A percentile compares a stretch with the other conserved stretches of the same genome.
Conservation (phyloP, 192 early-diverging fungal genomes). For the Entophlyctis luteolus region DNA sequence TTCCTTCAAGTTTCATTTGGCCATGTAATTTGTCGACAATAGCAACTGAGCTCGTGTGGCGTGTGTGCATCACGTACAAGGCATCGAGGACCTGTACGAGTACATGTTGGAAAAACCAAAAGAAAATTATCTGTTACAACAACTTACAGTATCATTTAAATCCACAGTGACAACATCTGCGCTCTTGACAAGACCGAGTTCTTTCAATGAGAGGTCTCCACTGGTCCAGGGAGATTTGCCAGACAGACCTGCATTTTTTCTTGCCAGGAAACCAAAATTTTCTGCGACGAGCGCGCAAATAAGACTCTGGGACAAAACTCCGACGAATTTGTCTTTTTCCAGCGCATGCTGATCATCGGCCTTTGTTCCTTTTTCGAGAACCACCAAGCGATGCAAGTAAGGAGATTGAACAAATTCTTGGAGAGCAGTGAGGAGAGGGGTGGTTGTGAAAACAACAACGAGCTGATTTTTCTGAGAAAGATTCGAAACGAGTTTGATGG, state of each 20-base stretch:
- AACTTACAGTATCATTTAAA: conserved; percentile 18
- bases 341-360: background rate
- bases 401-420: conserved; percentile 29
- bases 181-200: conserved; percentile 38
- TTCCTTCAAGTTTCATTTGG: conserved; percentile 27
- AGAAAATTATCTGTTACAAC: background rate
- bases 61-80: conserved; percentile 47
- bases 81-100: conserved; percentile 37
- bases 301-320: conserved; percentile 43
- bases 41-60: conserved; percentile 45
- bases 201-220: conserved; percentile 39
- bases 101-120: too few species aligned
- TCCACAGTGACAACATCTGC: conserved; percentile 23
- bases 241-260: background rate
- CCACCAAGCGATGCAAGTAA: conserved; percentile 41
- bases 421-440: conserved; percentile 34
- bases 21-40: conserved; percentile 36
- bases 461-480: conserved; percentile 45
- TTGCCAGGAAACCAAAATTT: conserved; percentile 37
- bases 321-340: conserved; percentile 34
- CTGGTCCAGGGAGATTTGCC: conserved; percentile 18
- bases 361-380: conserved; percentile 39
- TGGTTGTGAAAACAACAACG: conserved; percentile 30
- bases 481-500: conserved; percentile 46
- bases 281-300: conserved; percentile 39